Evolutionary conservation across 23 red algal genomes (phyloP).

Genomic region (Gracilaria gracilis): DNA sequence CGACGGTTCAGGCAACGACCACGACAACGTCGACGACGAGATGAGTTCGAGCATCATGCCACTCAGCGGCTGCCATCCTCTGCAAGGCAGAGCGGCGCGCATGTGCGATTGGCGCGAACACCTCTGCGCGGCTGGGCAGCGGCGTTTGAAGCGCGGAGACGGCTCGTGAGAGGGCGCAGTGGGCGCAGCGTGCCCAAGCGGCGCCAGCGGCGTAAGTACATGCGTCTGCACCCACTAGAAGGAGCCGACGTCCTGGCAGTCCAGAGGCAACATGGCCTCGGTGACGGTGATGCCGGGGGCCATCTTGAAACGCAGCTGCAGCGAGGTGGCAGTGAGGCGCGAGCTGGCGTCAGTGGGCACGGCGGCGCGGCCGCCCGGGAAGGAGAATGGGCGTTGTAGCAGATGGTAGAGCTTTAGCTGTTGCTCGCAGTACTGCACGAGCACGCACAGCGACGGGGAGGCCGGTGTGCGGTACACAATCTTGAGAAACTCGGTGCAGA

Average conservation of each 20-base stretch:
- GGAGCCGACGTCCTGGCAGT: slow-evolving; percentile 58
- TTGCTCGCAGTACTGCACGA: slow-evolving; percentile 52
- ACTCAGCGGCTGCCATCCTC: not conserved
- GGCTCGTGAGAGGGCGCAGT: not conserved
- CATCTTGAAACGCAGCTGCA: slow-evolving; percentile 66
- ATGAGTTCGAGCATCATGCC: not conserved
- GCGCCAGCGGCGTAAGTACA: slow-evolving; percentile 35
- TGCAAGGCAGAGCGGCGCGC: not conserved
- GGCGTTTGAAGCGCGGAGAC: too few species aligned
- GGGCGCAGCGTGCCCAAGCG: not conserved
- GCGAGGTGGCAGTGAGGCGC: slow-evolving; percentile 42
- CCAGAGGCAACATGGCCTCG: slow-evolving; percentile 62
- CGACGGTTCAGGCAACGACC: too few species aligned
- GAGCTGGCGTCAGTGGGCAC: slow-evolving; percentile 64
- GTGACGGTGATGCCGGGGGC: slow-evolving; percentile 13
- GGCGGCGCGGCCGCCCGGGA: slow-evolving; percentile 65
- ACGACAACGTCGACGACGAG: not conserved
- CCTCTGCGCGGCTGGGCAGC: not conserved
- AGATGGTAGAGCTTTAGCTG: slow-evolving; percentile 9
- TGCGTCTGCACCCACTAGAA: slow-evolving; percentile 64
- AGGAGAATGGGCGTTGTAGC: slow-evolving; percentile 49
- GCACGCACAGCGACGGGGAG: slow-evolving; percentile 26
- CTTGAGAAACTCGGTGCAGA: slow-evolving; percentile 70
- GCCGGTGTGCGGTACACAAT: slow-evolving; percentile 60
- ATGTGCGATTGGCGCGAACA: not conserved